These are phyloP conservation scores for Papiliotrema laurentii DNA, from an alignment of 1,284 basidiomycete genomes.

Conservation along the genomic window DNA sequence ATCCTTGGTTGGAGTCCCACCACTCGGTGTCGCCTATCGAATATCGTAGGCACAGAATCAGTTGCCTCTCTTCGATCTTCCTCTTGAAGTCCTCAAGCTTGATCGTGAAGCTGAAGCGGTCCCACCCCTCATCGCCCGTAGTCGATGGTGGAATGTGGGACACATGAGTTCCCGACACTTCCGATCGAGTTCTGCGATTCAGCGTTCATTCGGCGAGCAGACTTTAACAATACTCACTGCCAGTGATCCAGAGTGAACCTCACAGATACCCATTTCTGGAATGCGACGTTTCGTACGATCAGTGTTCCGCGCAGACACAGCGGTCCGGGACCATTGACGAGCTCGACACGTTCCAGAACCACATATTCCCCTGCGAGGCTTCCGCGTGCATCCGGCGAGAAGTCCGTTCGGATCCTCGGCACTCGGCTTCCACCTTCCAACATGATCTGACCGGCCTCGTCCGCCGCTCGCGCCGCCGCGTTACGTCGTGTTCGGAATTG, in stretches of 20 bases:
- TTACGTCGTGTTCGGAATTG: slow-evolving; percentile 43
- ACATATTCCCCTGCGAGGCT: slow-evolving; percentile 37
- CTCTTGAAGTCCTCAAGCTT: slow-evolving; percentile 69
- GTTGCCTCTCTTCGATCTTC: slow-evolving; percentile 60
- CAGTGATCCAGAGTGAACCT: slow-evolving; percentile 56
- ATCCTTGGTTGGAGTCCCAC: slow-evolving; percentile 52
- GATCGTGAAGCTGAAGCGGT: slow-evolving; percentile 54
- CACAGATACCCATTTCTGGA: slow-evolving; percentile 54
- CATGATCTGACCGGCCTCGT: slow-evolving; percentile 26
- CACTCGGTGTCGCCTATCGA: slow-evolving; percentile 49
- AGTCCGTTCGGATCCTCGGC: slow-evolving; percentile 44
- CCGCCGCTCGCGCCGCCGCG: slow-evolving; percentile 28
- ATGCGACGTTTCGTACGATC: slow-evolving; percentile 53
- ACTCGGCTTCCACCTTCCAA: slow-evolving; percentile 36
- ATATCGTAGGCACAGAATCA: slow-evolving; percentile 65
- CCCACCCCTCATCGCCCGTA: slow-evolving; percentile 49
- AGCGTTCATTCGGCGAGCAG: slow-evolving; percentile 5
- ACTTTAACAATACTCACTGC: slow-evolving; percentile 43
- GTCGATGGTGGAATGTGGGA: slow-evolving; percentile 45
- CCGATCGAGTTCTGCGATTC: slow-evolving; percentile 50
- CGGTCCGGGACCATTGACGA: slow-evolving; percentile 28
- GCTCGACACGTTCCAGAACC: slow-evolving; percentile 43
- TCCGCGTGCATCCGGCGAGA: slow-evolving; percentile 38
- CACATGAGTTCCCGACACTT: slow-evolving; percentile 50
- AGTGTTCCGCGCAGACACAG: slow-evolving; percentile 49